Conservation (phyloP, 225 moss, liverwort and hornwort genomes). For the Marchantia paleacea region DNA sequence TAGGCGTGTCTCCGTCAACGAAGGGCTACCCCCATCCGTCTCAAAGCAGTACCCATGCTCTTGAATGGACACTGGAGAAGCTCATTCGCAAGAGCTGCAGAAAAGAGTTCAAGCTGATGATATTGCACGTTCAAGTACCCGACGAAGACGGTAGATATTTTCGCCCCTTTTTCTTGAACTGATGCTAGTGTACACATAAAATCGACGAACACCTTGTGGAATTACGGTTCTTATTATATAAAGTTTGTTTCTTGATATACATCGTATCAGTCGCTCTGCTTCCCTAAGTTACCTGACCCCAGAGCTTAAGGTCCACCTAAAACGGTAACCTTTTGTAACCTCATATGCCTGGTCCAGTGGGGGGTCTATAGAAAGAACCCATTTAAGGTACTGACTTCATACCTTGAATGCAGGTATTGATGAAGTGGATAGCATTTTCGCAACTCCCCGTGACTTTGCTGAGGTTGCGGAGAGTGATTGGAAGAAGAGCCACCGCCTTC, state of each 20-base stretch:
- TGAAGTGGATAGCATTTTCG: constrained; percentile 81
- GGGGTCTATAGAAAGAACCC: too few relatives aligned
- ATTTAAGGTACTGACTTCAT: not conserved
- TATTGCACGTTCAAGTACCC: constrained; percentile 75
- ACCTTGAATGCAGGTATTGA: constrained; percentile 42
- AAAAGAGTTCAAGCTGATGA: constrained; percentile 61
- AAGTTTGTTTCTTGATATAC: too few relatives aligned
- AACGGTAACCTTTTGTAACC: too few relatives aligned
- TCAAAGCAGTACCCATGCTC: constrained; percentile 77
- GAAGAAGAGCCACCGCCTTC: constrained; percentile 41
- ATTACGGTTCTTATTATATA: too few relatives aligned
- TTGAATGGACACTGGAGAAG: constrained; percentile 66
- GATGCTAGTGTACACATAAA: too few relatives aligned
- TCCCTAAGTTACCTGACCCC: too few relatives aligned
- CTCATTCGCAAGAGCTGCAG: constrained; percentile 62
- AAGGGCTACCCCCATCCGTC: constrained; percentile 89
- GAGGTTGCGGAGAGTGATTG: constrained; percentile 39
- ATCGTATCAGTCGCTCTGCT: too few relatives aligned
- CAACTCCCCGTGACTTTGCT: constrained; percentile 64
- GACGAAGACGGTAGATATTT: constrained; percentile 71
- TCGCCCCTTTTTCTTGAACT: not conserved
- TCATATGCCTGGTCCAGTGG: too few relatives aligned
- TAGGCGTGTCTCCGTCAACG: constrained; percentile 62
- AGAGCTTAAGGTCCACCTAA: too few relatives aligned
- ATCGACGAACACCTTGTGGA: too few relatives aligned